Base-by-base conservation (phyloP, 2,329 filamentous ascomycete species). In the Hypoxylon sp. region DNA sequence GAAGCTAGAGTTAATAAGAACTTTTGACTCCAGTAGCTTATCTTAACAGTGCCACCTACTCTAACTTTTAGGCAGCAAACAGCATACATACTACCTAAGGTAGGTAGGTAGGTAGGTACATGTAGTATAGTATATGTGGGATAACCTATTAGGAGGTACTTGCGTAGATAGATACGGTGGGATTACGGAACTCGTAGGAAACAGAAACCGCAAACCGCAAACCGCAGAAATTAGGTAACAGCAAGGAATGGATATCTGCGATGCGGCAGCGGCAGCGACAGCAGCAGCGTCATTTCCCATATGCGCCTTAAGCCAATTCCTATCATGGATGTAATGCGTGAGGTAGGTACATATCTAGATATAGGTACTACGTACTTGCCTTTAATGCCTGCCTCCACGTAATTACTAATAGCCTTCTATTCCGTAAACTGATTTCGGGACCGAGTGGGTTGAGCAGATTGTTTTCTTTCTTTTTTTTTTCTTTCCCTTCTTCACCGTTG, bases 1-100 rank as follows among this genome's bases (percentile, higher is more conserved):
- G 50, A 67, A 26, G 39, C 26, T 52, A 66, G 24, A 61, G 37
- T 48, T 44, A 63, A 51, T 48, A 59, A 59, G 46, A 61, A 51
- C 47, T 50, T 61, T 50, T 61, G 50, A 48, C 65, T 66, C 68
- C 68, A 70, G 61, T 70, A 70, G 68, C 68, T 70, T 70, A 70
- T 67, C 64, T 58, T 59, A 60, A 70, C 65, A 26, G 53, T 65
- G 47, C 17, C 17, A 57, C 29, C 48, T 48, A 37, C 24, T 31
- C 29, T 9, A 9, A 9, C 29, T 48, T 59, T 59, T 59, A 59
- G 44, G 29, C 54, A 57, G 37, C 42, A 46, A 35, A 58, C 9
- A n/a, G 17, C 29, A 22, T 22, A 22, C 19, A 22, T 22, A 22
- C 19, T 22, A 22, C 19, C 19, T 22, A 22, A 22, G 19, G 19